Evolutionary conservation across 495 filamentous ascomycete genomes (phyloP).

Genomic region (Aspergillus biplanus): DNA sequence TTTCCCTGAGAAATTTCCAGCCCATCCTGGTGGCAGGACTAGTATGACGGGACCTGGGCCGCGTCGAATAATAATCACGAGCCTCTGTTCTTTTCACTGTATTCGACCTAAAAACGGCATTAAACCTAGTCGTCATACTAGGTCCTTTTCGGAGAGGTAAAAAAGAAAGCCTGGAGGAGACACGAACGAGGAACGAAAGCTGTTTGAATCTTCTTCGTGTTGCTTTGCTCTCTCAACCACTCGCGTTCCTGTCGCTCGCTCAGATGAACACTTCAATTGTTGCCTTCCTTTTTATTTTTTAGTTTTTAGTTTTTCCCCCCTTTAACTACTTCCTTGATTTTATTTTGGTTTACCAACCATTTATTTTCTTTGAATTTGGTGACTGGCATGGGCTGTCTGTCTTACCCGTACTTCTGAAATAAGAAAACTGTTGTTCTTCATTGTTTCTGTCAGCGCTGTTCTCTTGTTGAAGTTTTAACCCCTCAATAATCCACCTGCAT

Average conservation of each 20-base stretch:
- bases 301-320: slow-evolving; percentile 3
- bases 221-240: slow-evolving; percentile 24
- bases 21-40: slow-evolving; percentile 16
- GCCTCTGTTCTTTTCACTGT: background rate
- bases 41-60: slow-evolving; percentile 2
- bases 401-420: background rate
- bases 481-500: slow-evolving; percentile 30
- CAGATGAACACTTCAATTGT: slow-evolving; percentile 21
- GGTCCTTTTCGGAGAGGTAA: background rate
- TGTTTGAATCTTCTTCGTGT: slow-evolving; percentile 11
- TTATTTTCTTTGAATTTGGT: slow-evolving; percentile 2
- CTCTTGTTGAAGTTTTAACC: slow-evolving; percentile 21
- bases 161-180: background rate
- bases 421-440: slow-evolving; percentile 11
- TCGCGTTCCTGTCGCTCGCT: slow-evolving; percentile 24
- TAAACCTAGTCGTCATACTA: slow-evolving; percentile 16
- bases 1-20: slow-evolving; percentile 19
- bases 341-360: slow-evolving; percentile 1
- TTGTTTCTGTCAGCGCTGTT: slow-evolving; percentile 23
- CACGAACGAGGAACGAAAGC: slow-evolving; percentile 17
- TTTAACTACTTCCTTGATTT: slow-evolving; percentile 5
- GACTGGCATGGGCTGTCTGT: background rate
- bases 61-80: slow-evolving; percentile 21
- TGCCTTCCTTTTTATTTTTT: slow-evolving; percentile 19
- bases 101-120: slow-evolving; percentile 14